Base-by-base conservation (phyloP, 805 yeast species). In the Ogataea thermomethanolica region DNA sequence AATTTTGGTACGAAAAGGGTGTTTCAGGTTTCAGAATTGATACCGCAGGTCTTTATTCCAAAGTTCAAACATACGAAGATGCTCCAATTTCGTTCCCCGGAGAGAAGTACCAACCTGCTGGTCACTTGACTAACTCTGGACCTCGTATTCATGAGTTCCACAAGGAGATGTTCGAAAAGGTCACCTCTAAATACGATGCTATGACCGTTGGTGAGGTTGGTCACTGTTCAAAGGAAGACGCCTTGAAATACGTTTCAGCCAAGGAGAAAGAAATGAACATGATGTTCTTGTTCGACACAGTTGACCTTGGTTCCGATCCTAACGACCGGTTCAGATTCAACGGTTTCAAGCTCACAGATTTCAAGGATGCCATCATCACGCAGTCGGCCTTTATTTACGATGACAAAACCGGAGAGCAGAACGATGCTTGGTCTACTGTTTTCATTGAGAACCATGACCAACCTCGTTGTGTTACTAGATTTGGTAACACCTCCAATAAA, bases 201-300 rank as follows among this genome's bases (percentile, higher is more conserved):
- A 66, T 77, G 72, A 73, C 81, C 6, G 81, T 77, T 23, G 82
- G 81, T 31, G 81, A 77, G 53, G 73, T 73, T 36, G 76, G 77
- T 11, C 58, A 58, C 40, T 63, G 70, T 30, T 46, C 68, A 5
- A 63, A 65, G 35, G 73, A 67, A 33, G 68, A 69, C 25, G 61
- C 71, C 5, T 55, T 69, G 50, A 62, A 67, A 43, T 74, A 70
- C 50, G 74, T 70, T 29, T 50, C 59, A 46, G 65, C 63, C 8
- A 49, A 51, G 30, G 51, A 56, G 43, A 58, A 65, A 43, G 73
- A 69, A 49, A 58, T 70, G 62, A 57, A 65, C 50, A 65, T 64
- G 66, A 55, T 69, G 50, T 70, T 70, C 54, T 51, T 64, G 45
- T 70, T 64, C 32, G 55, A 55, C 14, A 53, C 54, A 23, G 57